These are phyloP conservation scores for Rhododendron molle DNA, from an alignment of 148 eudicot species.

Conservation along the genomic window DNA sequence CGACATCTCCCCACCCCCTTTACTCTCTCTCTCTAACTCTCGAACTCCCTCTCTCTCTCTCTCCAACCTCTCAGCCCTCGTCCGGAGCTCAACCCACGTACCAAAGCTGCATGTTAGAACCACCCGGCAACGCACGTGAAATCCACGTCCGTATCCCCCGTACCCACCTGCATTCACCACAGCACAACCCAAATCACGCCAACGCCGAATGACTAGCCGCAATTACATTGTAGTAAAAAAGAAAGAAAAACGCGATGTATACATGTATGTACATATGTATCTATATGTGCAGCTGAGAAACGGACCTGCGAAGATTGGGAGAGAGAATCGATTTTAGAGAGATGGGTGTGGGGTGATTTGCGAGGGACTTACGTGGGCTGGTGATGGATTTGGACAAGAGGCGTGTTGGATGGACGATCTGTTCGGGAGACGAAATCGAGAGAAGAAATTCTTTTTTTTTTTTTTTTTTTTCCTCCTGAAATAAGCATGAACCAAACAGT, in stretches of 20 bases:
- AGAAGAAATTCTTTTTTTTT: background rate
- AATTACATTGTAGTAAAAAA: background rate
- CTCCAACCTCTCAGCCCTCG: background rate
- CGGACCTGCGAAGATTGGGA: conserved; percentile 15
- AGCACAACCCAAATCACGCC: conserved; percentile 16
- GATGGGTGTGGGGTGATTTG: conserved; percentile 18
- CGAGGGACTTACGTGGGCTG: conserved; percentile 21
- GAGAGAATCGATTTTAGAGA: background rate
- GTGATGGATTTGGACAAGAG: conserved; percentile 19
- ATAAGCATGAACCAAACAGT: conserved; percentile 16
- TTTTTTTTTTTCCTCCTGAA: background rate
- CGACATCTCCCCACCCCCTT: conserved; percentile 33
- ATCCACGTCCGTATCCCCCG: conserved; percentile 28
- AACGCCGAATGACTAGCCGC: background rate
- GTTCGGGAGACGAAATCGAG: conserved; percentile 42
- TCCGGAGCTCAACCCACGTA: conserved; percentile 21
- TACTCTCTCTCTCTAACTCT: background rate
- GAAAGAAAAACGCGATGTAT: background rate
- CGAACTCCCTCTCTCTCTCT: background rate
- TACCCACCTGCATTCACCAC: conserved; percentile 22
- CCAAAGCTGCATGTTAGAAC: conserved; percentile 35
- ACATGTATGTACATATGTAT: background rate
- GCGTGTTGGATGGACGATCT: conserved; percentile 15
- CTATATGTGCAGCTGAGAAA: conserved; percentile 1
- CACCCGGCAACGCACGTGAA: conserved; percentile 10